Evolutionary conservation across 768 basidiomycete species (phyloP), one percentile per base, ranked within the genome.

Genomic region (Tulasnella sp.): DNA sequence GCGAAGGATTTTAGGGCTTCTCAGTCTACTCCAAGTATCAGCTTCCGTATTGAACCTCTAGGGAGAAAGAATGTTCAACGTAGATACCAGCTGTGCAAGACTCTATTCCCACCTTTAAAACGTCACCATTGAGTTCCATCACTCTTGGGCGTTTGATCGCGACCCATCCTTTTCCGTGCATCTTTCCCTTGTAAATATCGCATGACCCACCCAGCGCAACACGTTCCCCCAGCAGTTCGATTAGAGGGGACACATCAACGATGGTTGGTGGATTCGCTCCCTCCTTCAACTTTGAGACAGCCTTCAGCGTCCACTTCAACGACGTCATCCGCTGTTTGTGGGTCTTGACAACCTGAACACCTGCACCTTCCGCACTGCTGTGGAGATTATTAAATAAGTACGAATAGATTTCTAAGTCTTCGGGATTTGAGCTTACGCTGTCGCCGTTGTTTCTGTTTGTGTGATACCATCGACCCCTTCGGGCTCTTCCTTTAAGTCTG

Each of bases 401-500:
- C n/a, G n/a, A 29, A 58, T 29, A 12, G 54, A 29, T 29, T 3
- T n/a, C 25, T n/a, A n/a, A 22, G 12, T 22, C 6, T 58, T 12
- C 11, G 17, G 2, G 7, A 6, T n/a, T 1, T 9, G 22, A 14
- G 54, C 54, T 58, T 58, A 58, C 54, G 29, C 22, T 58, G 22
- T 12, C 54, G 9, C 54, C 22, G 54, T 58, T n/a, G 71, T 38
- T 15, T 22, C 71, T 29, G 12, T 29, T n/a, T 22, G 37, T 1
- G 45, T 42, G 0, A 29, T 22, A 14, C 25, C 29, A 22, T 22
- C 29, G 0, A 72, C 12, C 7, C 22, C 34, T 52, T 54, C 49
- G 12, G 72, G 72, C 37, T 74, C 72, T 17, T 99, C 97, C 77
- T 98, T 86, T 58, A 94, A 93, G 11, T 95, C 97, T 14, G 97